Evolutionary conservation across 495 filamentous ascomycete genomes (phyloP).

Genomic region (Lepraria neglecta): DNA sequence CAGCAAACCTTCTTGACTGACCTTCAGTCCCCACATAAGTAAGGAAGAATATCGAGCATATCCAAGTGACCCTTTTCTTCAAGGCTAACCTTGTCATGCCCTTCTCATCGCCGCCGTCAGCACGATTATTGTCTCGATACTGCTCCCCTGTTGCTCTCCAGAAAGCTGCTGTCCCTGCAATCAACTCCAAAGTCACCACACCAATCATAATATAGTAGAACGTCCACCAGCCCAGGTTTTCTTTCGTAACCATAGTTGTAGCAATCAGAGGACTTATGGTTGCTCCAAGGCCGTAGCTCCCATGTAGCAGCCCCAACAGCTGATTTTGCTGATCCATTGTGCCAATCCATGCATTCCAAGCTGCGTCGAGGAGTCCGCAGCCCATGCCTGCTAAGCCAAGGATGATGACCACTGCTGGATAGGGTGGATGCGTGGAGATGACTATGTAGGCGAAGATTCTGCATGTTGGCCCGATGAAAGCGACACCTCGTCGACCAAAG

Average conservation of each 20-base stretch:
- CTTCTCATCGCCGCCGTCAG: constrained; percentile 34
- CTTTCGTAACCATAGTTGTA: constrained; percentile 50
- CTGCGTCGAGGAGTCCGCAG: constrained; percentile 57
- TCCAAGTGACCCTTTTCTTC: constrained; percentile 59
- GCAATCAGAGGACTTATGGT: constrained; percentile 52
- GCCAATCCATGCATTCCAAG: constrained; percentile 61
- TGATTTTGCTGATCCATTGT: constrained; percentile 58
- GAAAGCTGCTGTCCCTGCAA: constrained; percentile 52
- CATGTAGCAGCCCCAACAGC: constrained; percentile 53
- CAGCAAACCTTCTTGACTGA: not conserved
- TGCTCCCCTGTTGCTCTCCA: constrained; percentile 58
- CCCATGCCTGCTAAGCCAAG: constrained; percentile 56
- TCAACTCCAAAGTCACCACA: constrained; percentile 55
- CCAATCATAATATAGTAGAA: constrained; percentile 65
- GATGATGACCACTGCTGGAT: constrained; percentile 51
- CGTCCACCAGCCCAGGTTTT: constrained; percentile 46
- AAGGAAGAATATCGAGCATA: constrained; percentile 68
- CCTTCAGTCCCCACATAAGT: constrained; percentile 74
- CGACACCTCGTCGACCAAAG: constrained; percentile 70
- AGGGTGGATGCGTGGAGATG: constrained; percentile 53
- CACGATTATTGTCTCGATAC: constrained; percentile 47
- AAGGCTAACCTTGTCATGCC: constrained; percentile 54
- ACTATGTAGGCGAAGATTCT: constrained; percentile 60
- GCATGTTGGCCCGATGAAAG: constrained; percentile 56
- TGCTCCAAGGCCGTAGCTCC: constrained; percentile 52